These are phyloP conservation scores for Begonia fuchsioides DNA, from an alignment of 306 rosid species.

Conservation along the genomic window DNA sequence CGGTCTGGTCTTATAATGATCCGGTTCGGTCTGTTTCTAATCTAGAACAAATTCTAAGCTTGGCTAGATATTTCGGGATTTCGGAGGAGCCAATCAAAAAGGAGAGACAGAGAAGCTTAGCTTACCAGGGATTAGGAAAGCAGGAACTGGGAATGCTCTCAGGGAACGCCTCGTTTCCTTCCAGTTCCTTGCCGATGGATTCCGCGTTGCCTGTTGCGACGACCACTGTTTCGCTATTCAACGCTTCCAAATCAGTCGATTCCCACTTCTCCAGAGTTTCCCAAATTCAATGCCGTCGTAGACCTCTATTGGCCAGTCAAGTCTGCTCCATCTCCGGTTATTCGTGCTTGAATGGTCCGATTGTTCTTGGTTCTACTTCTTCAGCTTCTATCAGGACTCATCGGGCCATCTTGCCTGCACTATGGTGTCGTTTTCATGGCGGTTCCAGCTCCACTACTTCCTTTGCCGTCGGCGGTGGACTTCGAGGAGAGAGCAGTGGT, in stretches of 20 bases:
- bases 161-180: too few relatives aligned
- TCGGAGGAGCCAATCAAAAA: too few relatives aligned
- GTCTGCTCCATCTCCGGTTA: constrained; percentile 15
- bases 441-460: constrained; percentile 43
- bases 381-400: constrained; percentile 19
- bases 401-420: constrained; percentile 11
- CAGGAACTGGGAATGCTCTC: too few relatives aligned
- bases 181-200: constrained; percentile 35
- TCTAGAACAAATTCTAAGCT: too few relatives aligned
- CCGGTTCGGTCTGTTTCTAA: too few relatives aligned
- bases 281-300: constrained; percentile 12
- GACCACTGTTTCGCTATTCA: constrained; percentile 28
- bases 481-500: constrained; percentile 20
- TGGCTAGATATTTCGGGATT: too few relatives aligned
- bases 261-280: constrained; percentile 17
- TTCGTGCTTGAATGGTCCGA: constrained; percentile 9
- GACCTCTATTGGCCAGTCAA: constrained; percentile 22
- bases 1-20: too few relatives aligned
- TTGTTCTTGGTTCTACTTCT: constrained; percentile 6
- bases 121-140: too few relatives aligned
- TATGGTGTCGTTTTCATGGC: constrained; percentile 25
- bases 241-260: constrained; percentile 34
- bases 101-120: too few relatives aligned
- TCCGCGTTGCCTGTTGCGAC: constrained; percentile 28
- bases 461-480: constrained; percentile 34